Evolutionary conservation across 257 asterid species (phyloP), one percentile per base, ranked within the genome.

Genomic region (Capsicum pubescens): DNA sequence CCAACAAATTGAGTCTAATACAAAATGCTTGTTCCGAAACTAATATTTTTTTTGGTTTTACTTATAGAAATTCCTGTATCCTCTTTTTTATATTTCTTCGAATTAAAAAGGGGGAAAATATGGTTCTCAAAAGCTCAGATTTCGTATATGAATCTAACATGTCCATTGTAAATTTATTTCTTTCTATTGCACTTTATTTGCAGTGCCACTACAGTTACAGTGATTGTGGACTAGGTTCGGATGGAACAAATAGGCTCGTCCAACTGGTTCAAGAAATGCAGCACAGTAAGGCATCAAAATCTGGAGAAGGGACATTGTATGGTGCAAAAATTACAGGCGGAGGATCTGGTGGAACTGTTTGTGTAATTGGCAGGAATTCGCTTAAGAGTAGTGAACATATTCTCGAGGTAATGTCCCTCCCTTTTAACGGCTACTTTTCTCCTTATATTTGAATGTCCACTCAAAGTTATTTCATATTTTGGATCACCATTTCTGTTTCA

Each of bases 281-380:
- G 86, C 98, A 93, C 72, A 86, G 93, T 63, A 92, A 90, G 80
- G 84, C 16, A 26, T 88, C 93, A 17, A 90, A 89, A 87, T 86
- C 95, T 8, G 91, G 83, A 3, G 98, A 96, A 77, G 98, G 98
- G 59, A 93, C 98, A 26, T 84, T 96, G 48, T 95, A 94, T 81
- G 99, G 99, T 64, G 94, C 98, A 17, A 96, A 96, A 84, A 94
- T 96, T 81, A 96, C 99, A 3, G 99, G 98, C 15, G 98, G 99
- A 16, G 98, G 98, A 80, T 93, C 99, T 0, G 99, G 99, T 61
- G 99, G 99, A 82, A 94, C 98, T 0, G 92, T 96, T 16, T 96
- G 98, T 66, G 96, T 93, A 4, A 83, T 96, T 19, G 99, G 98
- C 44, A 86, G 90, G 87, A 94, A 94, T 88, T 94, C 95, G 84